These are phyloP conservation scores for Chalciporus sphaerocephalus DNA, from an alignment of 768 basidiomycete genomes.

Conservation along the genomic window DNA sequence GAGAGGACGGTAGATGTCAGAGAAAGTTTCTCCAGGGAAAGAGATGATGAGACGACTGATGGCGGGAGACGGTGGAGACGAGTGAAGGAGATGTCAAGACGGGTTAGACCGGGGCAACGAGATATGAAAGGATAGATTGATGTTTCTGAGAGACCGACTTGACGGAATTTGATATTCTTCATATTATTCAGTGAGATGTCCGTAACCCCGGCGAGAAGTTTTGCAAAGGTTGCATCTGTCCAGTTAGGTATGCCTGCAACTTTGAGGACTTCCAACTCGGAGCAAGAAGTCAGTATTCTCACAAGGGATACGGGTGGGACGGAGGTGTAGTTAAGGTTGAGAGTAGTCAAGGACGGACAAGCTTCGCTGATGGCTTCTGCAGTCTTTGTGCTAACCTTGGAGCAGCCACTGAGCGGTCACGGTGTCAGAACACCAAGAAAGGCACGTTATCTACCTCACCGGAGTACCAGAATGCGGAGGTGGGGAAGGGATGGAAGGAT, in stretches of 20 bases:
- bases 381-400: slow-evolving; percentile 51
- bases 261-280: slow-evolving; percentile 51
- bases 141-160: slow-evolving; percentile 47
- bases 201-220: slow-evolving; percentile 34
- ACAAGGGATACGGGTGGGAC: slow-evolving; percentile 46
- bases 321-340: slow-evolving; percentile 63
- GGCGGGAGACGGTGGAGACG: slow-evolving; percentile 38
- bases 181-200: slow-evolving; percentile 37
- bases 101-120: slow-evolving; percentile 46
- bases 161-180: slow-evolving; percentile 55
- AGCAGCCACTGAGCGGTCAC: slow-evolving; percentile 46
- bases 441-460: slow-evolving; percentile 36
- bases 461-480: slow-evolving; percentile 47
- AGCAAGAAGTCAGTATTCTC: slow-evolving; percentile 36
- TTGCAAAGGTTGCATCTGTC: slow-evolving; percentile 54
- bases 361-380: slow-evolving; percentile 38
- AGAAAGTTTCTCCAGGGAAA: slow-evolving; percentile 54
- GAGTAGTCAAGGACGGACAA: slow-evolving; percentile 40
- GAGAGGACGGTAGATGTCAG: slow-evolving; percentile 53
- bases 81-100: slow-evolving; percentile 67
- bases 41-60: not conserved
- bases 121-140: slow-evolving; percentile 41
- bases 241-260: slow-evolving; percentile 59
- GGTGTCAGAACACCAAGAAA: slow-evolving; percentile 13
- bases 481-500: slow-evolving; percentile 42